Base-by-base conservation (phyloP, 805 yeast genomes). In the Pichia deserticola region DNA sequence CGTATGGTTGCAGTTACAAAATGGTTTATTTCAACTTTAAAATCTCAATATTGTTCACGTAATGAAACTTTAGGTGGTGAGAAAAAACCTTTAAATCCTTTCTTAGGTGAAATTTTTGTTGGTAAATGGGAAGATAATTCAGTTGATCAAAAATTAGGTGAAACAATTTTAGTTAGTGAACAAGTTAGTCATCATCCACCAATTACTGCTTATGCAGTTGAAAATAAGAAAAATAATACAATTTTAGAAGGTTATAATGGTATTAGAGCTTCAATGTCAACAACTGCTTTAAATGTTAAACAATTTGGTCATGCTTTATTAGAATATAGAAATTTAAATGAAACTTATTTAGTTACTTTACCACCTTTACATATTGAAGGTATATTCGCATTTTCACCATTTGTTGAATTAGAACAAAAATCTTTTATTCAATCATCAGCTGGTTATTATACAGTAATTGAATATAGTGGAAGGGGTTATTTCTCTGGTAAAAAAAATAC, bases 141-240 rank as follows among this genome's bases (percentile, higher is more conserved):
- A 30, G 54, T 61, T 13, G 77, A 75, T 40, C 66, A 71, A 10
- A 72, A 69, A 48, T 67, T 78, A 13, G 96, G 96, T 40, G 95
- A 87, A 54, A 86, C 96, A 29, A 68, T 81, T 11, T 72, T 92
- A 45, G 62, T 89, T 48, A 80, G 90, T 55, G 99, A 93, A 68
- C 99, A 93, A 69, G 97, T 93, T 12, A 82, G 90, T 54, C 99
- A 93, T 70, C 99, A 93, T 67, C 99, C 99, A 15, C 98, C 99
- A 29, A 84, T 86, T 36, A 90, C 98, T n/a, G 97, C 93, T 7
- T 93, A 89, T 64, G 79, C 89, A 40, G 78, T 93, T 49, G 71
- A 78, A 61, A 89, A 89, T 64, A 86, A 82, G 54, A 78, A 80
- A 60, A 76, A 84, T 65, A 76, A 82, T 35, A 83, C 84, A 29